These are phyloP conservation scores for Ogataea ganodermae DNA, from an alignment of 805 yeast genomes.

Conservation along the genomic window DNA sequence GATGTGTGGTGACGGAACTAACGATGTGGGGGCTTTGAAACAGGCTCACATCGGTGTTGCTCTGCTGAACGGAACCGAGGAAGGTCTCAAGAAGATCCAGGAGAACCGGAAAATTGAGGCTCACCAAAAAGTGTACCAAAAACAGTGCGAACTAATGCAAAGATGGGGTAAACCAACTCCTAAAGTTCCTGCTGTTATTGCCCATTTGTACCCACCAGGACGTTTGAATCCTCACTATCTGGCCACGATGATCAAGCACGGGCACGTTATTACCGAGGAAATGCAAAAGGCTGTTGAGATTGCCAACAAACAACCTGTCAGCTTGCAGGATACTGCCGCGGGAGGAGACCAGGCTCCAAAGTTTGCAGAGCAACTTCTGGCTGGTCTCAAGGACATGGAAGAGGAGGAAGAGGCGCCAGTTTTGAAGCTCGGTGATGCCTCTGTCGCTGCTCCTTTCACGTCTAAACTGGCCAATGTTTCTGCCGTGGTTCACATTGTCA, in stretches of 20 bases:
- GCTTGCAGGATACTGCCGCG: conserved; percentile 17
- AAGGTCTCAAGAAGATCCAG: conserved; percentile 83
- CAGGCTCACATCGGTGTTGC: conserved; percentile 99
- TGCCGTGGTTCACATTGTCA: conserved; percentile 88
- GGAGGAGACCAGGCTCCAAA: conserved; percentile 40
- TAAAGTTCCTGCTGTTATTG: conserved; percentile 82
- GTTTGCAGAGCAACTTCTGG: conserved; percentile 66
- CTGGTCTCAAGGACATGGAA: conserved; percentile 52
- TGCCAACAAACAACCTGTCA: conserved; percentile 39
- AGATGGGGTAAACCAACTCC: conserved; percentile 86
- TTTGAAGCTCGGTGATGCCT: conserved; percentile 95
- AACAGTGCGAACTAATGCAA: conserved; percentile 75
- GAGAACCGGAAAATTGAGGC: conserved; percentile 74
- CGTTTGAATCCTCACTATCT: conserved; percentile 86
- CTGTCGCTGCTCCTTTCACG: conserved; percentile 98
- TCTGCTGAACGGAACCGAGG: conserved; percentile 94
- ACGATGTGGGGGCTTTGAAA: conserved; percentile 98
- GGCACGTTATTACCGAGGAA: conserved; percentile 77
- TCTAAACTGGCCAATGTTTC: conserved; percentile 90
- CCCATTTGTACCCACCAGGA: conserved; percentile 96
- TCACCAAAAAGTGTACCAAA: conserved; percentile 68
- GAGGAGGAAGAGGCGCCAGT: conserved; percentile 84
- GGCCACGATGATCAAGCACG: conserved; percentile 81
- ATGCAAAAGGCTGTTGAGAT: conserved; percentile 58
- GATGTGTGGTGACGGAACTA: conserved; percentile 99